Percentiles rank a stretch among this genome's conserved stretches.
phyloP scores from a whole-genome alignment of 495 filamentous ascomycete species.

The Collariella sp. region DNA sequence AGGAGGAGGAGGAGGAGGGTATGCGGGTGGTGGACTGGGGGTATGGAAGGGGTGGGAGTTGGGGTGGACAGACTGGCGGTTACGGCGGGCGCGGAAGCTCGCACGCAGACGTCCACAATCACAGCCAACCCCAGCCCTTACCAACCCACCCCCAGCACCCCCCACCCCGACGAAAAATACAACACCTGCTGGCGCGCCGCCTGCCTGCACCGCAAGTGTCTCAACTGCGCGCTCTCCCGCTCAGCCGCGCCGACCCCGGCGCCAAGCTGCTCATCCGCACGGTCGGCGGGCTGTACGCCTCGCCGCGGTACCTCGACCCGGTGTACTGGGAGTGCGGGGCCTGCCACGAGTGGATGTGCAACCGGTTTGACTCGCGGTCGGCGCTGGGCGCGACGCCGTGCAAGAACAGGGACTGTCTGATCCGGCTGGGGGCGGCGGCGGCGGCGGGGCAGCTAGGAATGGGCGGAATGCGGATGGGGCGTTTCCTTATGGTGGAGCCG shows the following conservation, averaged over 20 bases:
- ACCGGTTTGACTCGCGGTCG: conserved; percentile 12
- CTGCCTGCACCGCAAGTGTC: conserved; percentile 18
- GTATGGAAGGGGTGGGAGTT: not conserved
- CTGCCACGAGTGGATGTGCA: conserved; percentile 23
- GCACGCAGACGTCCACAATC: not conserved
- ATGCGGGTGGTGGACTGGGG: not conserved
- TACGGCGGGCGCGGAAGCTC: not conserved
- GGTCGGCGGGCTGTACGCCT: conserved; percentile 17
- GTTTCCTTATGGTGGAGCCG: not conserved
- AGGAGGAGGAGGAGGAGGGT: too few relatives aligned
- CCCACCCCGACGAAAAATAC: not conserved
- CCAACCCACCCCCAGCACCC: not conserved
- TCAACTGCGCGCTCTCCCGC: conserved; percentile 16
- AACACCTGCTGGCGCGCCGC: conserved; percentile 4
- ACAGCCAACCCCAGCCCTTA: not conserved
- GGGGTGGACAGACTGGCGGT: not conserved
- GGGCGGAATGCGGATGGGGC: not conserved
- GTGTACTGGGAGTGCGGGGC: conserved; percentile 21
- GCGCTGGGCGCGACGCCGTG: conserved; percentile 12
- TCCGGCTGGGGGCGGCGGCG: not conserved
- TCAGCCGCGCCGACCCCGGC: not conserved
- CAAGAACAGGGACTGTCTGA: conserved; percentile 6
- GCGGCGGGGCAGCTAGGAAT: not conserved
- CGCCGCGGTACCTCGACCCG: conserved; percentile 20
- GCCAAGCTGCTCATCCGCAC: conserved; percentile 15